These are phyloP conservation scores for Xylaria castorea DNA, from an alignment of 495 filamentous ascomycete species.

Conservation along the genomic window DNA sequence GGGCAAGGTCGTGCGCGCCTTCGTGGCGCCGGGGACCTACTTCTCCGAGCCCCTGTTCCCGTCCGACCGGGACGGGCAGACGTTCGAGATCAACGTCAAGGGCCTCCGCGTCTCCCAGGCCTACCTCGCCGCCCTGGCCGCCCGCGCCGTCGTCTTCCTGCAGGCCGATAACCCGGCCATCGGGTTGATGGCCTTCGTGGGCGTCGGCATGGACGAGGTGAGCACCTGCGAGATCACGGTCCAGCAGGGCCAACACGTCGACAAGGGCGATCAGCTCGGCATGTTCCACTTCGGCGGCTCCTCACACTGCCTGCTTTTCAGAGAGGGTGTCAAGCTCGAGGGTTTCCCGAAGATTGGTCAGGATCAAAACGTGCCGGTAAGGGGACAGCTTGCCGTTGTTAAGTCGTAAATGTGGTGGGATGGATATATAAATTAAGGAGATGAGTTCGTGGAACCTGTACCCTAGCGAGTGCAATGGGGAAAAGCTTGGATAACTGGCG, in stretches of 20 bases:
- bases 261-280: conserved; percentile 70
- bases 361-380: conserved; percentile 64
- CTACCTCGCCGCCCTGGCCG: conserved; percentile 65
- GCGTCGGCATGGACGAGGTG: conserved; percentile 75
- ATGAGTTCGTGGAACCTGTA: not conserved
- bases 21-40: conserved; percentile 69
- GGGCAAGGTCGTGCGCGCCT: conserved; percentile 62
- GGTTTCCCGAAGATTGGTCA: conserved; percentile 58
- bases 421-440: not conserved
- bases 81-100: conserved; percentile 38
- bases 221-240: conserved; percentile 72
- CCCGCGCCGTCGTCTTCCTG: conserved; percentile 71
- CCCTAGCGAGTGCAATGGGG: not conserved
- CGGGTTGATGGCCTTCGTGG: conserved; percentile 70
- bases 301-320: conserved; percentile 68
- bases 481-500: not conserved
- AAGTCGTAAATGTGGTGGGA: not conserved
- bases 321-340: conserved; percentile 47
- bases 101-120: conserved; percentile 56
- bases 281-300: conserved; percentile 81
- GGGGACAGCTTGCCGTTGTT: conserved; percentile 57
- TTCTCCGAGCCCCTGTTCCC: conserved; percentile 66
- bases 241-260: conserved; percentile 62
- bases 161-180: conserved; percentile 70
- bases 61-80: conserved; percentile 26